Evolutionary conservation across 768 basidiomycete genomes (phyloP), one percentile per base, ranked within the genome.

Genomic region (Rhizopogon vesiculosus): DNA sequence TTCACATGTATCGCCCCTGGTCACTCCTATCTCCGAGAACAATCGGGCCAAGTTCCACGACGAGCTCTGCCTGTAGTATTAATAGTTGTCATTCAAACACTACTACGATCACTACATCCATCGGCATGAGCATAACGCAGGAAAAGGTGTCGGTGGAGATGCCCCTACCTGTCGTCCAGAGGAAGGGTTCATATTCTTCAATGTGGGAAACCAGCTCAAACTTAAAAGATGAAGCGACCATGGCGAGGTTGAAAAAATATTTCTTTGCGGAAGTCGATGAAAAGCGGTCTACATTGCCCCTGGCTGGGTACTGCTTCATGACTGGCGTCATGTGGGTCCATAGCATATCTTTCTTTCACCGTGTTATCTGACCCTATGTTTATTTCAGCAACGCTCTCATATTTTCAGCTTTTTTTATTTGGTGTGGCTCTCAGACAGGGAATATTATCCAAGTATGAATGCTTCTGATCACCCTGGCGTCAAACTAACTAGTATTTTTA

Each of bases 391-490:
- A 86, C 62, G 78, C 79, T 1, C 72, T 89, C 42, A 83, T 83
- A 1, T 90, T 90, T 73, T 81, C 86, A 39, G 84, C 89, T 4
- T 76, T 88, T 55, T 90, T 85, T 69, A 82, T 89, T 8, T 91
- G 88, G 87, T 87, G 84, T 65, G 88, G 83, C 29, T 90, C 88
- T 71, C 88, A 90, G 68, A 89, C 87, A 2, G 87, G 85, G 51
- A 87, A 87, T 66, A 82, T 81, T 59, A 76, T 81, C 2, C 83
- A 85, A 77, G 83, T 84, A 59, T 53, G 71, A 61, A 18, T 31
- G 25, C 40, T 8, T 60, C 53, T 56, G 31, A 22, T 33, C 41
- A 43, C 48, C 48, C 52, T 42, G 18, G 9, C 35, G 33, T 7
- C 28, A 35, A 13, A 28, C n/a, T 55, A 46, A 57, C 51, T 61